These are phyloP conservation scores for Phytophthora syringae DNA, from an alignment of 352 stramenopile genomes.

Conservation along the genomic window DNA sequence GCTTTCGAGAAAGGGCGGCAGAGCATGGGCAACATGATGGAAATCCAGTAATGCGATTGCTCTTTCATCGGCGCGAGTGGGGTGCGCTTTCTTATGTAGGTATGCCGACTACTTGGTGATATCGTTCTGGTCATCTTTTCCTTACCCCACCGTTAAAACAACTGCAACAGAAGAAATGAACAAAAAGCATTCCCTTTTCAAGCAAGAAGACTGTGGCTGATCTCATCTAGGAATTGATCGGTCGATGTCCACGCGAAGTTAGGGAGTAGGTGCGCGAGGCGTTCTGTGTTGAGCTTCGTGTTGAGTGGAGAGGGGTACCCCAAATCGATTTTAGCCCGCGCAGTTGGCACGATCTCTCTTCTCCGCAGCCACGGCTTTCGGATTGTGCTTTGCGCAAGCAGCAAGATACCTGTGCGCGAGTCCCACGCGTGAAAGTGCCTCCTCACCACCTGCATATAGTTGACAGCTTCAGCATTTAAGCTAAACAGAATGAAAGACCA, in stretches of 20 bases:
- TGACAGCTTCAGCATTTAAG: not conserved
- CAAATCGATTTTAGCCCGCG: slow-evolving; percentile 43
- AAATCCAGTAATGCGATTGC: slow-evolving; percentile 46
- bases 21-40: slow-evolving; percentile 48
- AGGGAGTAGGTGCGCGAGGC: slow-evolving; percentile 35
- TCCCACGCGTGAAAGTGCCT: slow-evolving; percentile 56
- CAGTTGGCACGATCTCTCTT: slow-evolving; percentile 34
- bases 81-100: slow-evolving; percentile 15
- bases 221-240: slow-evolving; percentile 28
- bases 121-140: slow-evolving; percentile 17
- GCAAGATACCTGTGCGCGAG: slow-evolving; percentile 44
- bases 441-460: slow-evolving; percentile 40
- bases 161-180: slow-evolving; percentile 16
- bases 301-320: slow-evolving; percentile 58
- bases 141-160: slow-evolving; percentile 5
- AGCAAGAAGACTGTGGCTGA: slow-evolving; percentile 31
- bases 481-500: not conserved
- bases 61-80: slow-evolving; percentile 15
- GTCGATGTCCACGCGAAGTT: slow-evolving; percentile 29
- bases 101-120: slow-evolving; percentile 19
- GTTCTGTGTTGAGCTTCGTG: slow-evolving; percentile 42
- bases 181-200: slow-evolving; percentile 22
- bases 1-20: slow-evolving; percentile 38
- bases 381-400: slow-evolving; percentile 14
- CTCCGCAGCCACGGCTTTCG: not conserved